Conservation (phyloP, 2,329 filamentous ascomycete species). For the Colletotrichum ledebouriae region DNA sequence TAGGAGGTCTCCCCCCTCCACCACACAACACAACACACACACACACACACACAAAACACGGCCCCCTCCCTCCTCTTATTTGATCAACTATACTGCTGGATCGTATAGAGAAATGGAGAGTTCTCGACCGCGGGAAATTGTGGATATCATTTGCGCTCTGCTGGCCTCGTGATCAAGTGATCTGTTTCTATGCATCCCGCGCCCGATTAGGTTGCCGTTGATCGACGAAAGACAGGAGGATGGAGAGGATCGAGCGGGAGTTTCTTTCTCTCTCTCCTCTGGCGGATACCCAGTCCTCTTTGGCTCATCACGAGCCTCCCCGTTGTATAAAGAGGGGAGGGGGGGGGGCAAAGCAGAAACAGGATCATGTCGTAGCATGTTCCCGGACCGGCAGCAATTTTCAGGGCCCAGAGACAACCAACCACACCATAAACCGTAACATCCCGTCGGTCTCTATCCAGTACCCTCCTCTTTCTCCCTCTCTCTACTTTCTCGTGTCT, state of each 20-base stretch:
- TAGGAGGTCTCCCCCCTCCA: too few relatives aligned
- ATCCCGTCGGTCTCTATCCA: too few relatives aligned
- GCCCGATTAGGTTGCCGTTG: conserved; percentile 29
- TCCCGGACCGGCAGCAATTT: conserved; percentile 14
- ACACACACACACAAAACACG: too few relatives aligned
- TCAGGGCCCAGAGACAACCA: background rate
- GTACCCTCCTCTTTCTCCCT: too few relatives aligned
- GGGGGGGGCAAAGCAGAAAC: too few relatives aligned
- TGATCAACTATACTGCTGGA: conserved; percentile 22
- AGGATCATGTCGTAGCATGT: background rate
- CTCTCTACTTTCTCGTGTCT: too few relatives aligned
- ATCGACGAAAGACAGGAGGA: conserved; percentile 23
- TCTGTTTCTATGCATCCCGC: conserved; percentile 26
- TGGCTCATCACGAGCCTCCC: background rate
- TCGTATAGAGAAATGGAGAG: conserved; percentile 22
- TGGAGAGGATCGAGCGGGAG: background rate
- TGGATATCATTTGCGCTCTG: conserved; percentile 2
- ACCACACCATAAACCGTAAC: background rate
- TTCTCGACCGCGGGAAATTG: background rate
- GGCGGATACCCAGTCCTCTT: too few relatives aligned
- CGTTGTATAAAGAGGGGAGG: background rate
- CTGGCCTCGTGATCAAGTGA: conserved; percentile 25
- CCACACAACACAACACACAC: background rate
- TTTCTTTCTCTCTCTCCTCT: background rate
- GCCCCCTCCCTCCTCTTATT: conserved; percentile 19